Evolutionary conservation across 305 asterid genomes (phyloP).

Genomic region (Salvia sclarea): DNA sequence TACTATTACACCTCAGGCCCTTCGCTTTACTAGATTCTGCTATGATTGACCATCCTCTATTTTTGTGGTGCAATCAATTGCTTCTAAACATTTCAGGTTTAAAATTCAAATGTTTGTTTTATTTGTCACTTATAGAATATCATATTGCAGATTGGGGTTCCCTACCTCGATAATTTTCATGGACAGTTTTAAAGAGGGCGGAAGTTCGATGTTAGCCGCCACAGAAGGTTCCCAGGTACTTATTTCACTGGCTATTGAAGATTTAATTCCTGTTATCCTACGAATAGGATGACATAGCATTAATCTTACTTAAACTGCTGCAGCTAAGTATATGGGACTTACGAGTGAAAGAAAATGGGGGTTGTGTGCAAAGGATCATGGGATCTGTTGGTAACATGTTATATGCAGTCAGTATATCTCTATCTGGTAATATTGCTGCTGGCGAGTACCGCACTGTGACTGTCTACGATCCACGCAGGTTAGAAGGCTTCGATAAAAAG

Average conservation of each 20-base stretch:
- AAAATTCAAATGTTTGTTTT: slow-evolving; percentile 15
- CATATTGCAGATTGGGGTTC: slow-evolving; percentile 71
- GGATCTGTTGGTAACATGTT: slow-evolving; percentile 84
- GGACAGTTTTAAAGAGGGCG: slow-evolving; percentile 53
- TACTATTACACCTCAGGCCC: background rate
- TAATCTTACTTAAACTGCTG: slow-evolving; percentile 23
- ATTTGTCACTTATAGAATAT: slow-evolving; percentile 22
- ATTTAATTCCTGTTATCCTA: background rate
- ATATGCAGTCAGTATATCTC: slow-evolving; percentile 69
- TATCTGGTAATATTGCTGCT: slow-evolving; percentile 70
- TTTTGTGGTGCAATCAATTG: slow-evolving; percentile 6
- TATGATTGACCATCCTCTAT: background rate
- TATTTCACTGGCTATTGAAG: background rate
- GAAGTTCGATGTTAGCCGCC: slow-evolving; percentile 61
- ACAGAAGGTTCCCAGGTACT: slow-evolving; percentile 95
- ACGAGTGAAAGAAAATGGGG: slow-evolving; percentile 85
- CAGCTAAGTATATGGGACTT: slow-evolving; percentile 93
- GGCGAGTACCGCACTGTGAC: slow-evolving; percentile 92
- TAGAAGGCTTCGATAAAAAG: slow-evolving; percentile 26
- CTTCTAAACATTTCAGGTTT: background rate
- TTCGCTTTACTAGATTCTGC: background rate
- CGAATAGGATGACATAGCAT: background rate
- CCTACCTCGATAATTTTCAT: slow-evolving; percentile 70
- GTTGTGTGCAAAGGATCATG: slow-evolving; percentile 73
- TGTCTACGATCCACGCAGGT: slow-evolving; percentile 95